These are phyloP conservation scores for Trypanosoma lewisi DNA, from an alignment of 208 protist species.

Conservation along the genomic window DNA sequence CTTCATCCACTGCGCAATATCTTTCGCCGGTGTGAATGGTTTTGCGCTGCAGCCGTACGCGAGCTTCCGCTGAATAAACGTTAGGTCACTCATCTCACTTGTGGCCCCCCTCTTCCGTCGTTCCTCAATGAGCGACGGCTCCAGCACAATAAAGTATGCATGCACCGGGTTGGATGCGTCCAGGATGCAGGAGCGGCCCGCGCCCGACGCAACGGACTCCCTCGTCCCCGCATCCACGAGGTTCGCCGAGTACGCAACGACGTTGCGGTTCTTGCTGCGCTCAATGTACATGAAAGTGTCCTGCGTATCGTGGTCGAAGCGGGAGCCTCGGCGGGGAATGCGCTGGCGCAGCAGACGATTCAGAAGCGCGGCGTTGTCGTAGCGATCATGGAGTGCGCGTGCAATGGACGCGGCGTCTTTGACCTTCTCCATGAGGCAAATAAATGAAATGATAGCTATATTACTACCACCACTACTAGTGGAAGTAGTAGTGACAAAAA, in stretches of 20 bases:
- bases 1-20: slow-evolving; percentile 27
- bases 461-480: too few species aligned
- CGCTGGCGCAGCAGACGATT: slow-evolving; percentile 30
- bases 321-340: slow-evolving; percentile 43
- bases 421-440: neutral
- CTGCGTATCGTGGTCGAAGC: slow-evolving; percentile 67
- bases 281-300: slow-evolving; percentile 83
- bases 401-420: slow-evolving; percentile 17
- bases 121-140: slow-evolving; percentile 56
- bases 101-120: slow-evolving; percentile 34
- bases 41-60: slow-evolving; percentile 69
- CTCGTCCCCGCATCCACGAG: slow-evolving; percentile 6
- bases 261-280: slow-evolving; percentile 75
- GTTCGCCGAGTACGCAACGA: slow-evolving; percentile 70
- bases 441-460: slow-evolving; percentile 18
- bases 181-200: slow-evolving; percentile 27
- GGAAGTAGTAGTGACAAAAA: too few species aligned
- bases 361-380: slow-evolving; percentile 33
- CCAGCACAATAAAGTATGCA: slow-evolving; percentile 72
- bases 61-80: slow-evolving; percentile 63
- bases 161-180: slow-evolving; percentile 49
- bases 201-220: slow-evolving; percentile 13
- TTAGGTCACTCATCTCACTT: slow-evolving; percentile 61
- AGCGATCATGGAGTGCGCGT: slow-evolving; percentile 17
- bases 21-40: slow-evolving; percentile 13